Percentiles rank a stretch among this genome's conserved stretches.
Evolutionary conservation across 2,329 filamentous ascomycete genomes (phyloP).

Genomic region (Sarocladiaceae sp.): DNA sequence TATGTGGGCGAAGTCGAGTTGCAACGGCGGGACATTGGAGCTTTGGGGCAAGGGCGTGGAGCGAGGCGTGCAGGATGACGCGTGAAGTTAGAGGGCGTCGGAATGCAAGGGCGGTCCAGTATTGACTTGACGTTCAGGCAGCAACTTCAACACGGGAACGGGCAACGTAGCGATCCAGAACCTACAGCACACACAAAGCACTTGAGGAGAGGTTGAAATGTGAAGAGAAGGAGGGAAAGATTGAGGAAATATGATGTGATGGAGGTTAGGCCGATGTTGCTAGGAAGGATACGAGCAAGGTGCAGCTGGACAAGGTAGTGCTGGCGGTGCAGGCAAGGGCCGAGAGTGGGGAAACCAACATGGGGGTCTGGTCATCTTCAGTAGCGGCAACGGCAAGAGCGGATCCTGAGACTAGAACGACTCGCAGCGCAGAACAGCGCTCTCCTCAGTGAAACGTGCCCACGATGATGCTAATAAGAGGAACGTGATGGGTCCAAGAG

Average conservation of each 20-base stretch:
- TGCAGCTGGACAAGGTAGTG: not conserved
- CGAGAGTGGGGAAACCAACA: constrained; percentile 2
- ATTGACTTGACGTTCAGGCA: not conserved
- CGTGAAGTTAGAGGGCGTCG: not conserved
- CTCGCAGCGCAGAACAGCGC: not conserved
- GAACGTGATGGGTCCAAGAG: not conserved
- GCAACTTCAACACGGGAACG: too few relatives aligned
- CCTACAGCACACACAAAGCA: not conserved
- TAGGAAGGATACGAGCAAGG: constrained; percentile 1
- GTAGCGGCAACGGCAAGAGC: not conserved
- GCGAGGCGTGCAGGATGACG: not conserved
- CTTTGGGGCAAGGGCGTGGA: not conserved
- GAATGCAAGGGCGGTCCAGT: constrained; percentile 2
- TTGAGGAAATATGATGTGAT: not conserved
- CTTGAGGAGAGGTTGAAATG: not conserved
- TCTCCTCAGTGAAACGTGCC: not conserved
- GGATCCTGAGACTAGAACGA: not conserved
- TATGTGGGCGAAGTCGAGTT: not conserved
- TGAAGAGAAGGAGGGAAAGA: not conserved
- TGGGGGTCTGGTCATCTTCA: not conserved
- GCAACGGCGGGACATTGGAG: not conserved
- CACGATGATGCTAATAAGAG: not conserved
- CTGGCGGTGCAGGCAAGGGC: not conserved
- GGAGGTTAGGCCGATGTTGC: too few relatives aligned
- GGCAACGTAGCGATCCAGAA: not conserved